Conservation (phyloP, 1,284 basidiomycete species). For the Phlebopus sp. region DNA sequence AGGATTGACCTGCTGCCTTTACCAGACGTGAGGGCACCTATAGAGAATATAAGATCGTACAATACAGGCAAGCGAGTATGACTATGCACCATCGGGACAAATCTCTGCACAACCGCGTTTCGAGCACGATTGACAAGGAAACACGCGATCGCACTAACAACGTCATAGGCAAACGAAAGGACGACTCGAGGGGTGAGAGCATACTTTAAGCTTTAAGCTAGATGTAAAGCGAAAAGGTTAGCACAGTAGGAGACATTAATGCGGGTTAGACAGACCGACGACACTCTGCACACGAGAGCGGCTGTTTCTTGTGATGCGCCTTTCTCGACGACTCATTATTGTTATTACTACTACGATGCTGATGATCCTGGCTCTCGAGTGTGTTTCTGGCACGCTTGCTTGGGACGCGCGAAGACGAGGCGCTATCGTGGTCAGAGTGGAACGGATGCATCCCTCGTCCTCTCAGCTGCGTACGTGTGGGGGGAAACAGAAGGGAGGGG, state of each 20-base stretch:
- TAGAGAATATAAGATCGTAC: constrained; percentile 8
- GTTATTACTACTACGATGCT: too few species aligned
- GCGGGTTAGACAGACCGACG: constrained; percentile 49
- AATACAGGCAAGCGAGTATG: constrained; percentile 1
- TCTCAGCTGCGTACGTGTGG: too few species aligned
- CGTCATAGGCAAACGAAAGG: background rate
- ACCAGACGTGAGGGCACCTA: constrained; percentile 71
- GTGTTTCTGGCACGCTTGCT: too few species aligned
- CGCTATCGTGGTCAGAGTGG: too few species aligned
- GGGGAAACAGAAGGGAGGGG: constrained; percentile 1
- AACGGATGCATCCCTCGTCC: too few species aligned
- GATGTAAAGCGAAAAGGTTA: too few species aligned
- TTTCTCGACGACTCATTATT: too few species aligned
- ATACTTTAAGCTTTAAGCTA: constrained; percentile 50
- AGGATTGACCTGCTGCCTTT: constrained; percentile 61
- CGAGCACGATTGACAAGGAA: constrained; percentile 52
- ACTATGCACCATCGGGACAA: constrained; percentile 64
- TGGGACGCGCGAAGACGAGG: too few species aligned
- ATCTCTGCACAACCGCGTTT: constrained; percentile 66
- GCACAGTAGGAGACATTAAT: too few species aligned
- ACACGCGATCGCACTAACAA: constrained; percentile 52
- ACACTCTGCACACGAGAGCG: constrained; percentile 59
- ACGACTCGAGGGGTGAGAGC: constrained; percentile 12
- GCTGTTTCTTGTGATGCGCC: constrained; percentile 36
- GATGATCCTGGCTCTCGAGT: too few species aligned